Conservation (phyloP, 257 asterid species). For the Orobanche coerulescens region DNA sequence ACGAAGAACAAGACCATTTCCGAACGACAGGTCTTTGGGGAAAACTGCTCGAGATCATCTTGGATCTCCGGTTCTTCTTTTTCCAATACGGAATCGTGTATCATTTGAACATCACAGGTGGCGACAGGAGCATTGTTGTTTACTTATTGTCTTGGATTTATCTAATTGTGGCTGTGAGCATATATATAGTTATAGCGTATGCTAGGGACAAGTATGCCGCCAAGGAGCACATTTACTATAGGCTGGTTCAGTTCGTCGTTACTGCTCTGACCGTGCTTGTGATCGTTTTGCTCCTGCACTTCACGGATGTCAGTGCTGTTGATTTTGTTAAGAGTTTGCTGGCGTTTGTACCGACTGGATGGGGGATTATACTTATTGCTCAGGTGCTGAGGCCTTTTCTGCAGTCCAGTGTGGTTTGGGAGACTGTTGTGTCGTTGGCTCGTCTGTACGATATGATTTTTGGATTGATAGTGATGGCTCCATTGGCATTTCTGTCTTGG, state of each 20-base stretch:
- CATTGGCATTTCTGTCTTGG: constrained; percentile 82
- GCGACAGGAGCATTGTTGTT: constrained; percentile 48
- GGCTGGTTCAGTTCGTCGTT: constrained; percentile 80
- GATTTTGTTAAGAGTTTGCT: constrained; percentile 69
- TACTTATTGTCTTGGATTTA: constrained; percentile 85
- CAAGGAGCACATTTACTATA: constrained; percentile 58
- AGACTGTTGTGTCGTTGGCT: constrained; percentile 81
- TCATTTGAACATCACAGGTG: constrained; percentile 49
- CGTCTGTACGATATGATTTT: constrained; percentile 79
- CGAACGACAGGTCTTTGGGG: constrained; percentile 97
- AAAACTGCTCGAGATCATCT: constrained; percentile 72
- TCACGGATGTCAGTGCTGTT: constrained; percentile 30
- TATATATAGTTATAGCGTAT: constrained; percentile 56
- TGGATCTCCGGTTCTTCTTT: constrained; percentile 89
- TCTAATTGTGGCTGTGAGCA: constrained; percentile 46
- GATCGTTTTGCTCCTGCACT: constrained; percentile 42
- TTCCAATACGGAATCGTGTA: constrained; percentile 93
- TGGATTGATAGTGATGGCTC: constrained; percentile 82
- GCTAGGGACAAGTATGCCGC: constrained; percentile 74
- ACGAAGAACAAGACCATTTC: constrained; percentile 86
- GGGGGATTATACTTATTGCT: constrained; percentile 90
- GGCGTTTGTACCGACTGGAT: constrained; percentile 94
- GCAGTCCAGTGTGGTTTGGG: constrained; percentile 77
- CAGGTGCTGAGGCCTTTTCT: constrained; percentile 84
- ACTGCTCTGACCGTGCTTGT: constrained; percentile 39